Evolutionary conservation across 352 stramenopile species (phyloP).

Genomic region (Phytophthora macrochlamydospora): DNA sequence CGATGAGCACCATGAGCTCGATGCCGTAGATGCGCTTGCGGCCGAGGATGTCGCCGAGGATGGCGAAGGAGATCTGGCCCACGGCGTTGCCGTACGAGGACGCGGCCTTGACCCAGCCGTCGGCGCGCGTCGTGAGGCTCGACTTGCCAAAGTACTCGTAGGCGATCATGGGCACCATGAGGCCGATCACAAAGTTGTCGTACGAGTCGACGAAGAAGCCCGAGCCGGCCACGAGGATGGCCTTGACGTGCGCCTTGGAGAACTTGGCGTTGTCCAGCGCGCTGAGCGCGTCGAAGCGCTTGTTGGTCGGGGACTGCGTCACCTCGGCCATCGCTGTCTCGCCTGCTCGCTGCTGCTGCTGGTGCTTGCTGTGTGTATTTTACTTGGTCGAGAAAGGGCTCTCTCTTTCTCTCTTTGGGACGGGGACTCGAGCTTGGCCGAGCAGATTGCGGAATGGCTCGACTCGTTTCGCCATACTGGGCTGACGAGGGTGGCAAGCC

Average conservation of each 20-base stretch:
- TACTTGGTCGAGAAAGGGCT: no score
- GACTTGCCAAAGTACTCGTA: conserved; percentile 57
- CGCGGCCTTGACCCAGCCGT: conserved; percentile 53
- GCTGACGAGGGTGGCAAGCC: not conserved
- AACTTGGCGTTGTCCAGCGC: conserved; percentile 61
- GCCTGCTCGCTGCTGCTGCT: not conserved
- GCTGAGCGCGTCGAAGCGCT: conserved; percentile 33
- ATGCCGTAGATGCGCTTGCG: conserved; percentile 57
- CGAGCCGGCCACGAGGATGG: conserved; percentile 51
- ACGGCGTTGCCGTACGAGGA: conserved; percentile 47
- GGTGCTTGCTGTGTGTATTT: no score
- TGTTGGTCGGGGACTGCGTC: conserved; percentile 17
- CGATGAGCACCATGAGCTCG: conserved; percentile 53
- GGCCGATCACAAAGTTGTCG: conserved; percentile 61
- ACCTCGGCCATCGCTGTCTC: not conserved
- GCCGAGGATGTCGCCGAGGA: conserved; percentile 51
- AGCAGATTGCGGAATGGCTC: not conserved
- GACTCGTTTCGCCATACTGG: not conserved
- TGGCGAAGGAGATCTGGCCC: conserved; percentile 54
- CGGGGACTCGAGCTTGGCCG: not conserved
- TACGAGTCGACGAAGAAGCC: conserved; percentile 66
- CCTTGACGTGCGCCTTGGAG: conserved; percentile 50
- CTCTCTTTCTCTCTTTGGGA: not conserved
- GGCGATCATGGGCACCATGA: conserved; percentile 56
- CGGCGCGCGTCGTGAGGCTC: conserved; percentile 31